Conservation (phyloP, 805 yeast species). For the Candida tammaniensis region DNA sequence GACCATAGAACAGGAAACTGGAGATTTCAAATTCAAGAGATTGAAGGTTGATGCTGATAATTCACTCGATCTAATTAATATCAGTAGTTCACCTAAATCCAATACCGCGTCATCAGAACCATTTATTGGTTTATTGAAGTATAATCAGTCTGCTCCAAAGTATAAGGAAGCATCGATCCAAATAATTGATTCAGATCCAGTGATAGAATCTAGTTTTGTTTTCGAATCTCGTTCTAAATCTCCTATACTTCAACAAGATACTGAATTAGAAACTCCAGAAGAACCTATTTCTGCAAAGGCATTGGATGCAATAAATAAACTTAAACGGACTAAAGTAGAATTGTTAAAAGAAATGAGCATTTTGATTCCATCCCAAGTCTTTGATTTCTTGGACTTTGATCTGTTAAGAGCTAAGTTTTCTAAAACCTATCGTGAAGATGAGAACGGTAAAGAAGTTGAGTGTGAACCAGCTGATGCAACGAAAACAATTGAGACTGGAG, state of each 20-base stretch:
- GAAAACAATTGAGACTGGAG: background rate
- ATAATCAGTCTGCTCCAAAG: constrained; percentile 1
- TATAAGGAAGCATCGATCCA: too few relatives aligned
- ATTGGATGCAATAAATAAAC: constrained; percentile 25
- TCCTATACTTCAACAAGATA: background rate
- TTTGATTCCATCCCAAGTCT: constrained; percentile 29
- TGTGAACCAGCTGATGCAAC: background rate
- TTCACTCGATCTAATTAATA: constrained; percentile 2
- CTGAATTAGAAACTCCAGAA: background rate
- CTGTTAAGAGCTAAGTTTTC: constrained; percentile 11
- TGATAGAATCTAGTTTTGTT: constrained; percentile 4
- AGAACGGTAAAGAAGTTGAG: constrained; percentile 10
- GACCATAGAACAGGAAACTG: too few relatives aligned
- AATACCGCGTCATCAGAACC: background rate
- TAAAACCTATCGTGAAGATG: constrained; percentile 22
- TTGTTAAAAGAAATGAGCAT: constrained; percentile 50
- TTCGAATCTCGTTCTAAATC: constrained; percentile 1
- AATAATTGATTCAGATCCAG: constrained; percentile 6
- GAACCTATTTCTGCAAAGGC: background rate
- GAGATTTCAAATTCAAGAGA: background rate
- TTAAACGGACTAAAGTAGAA: constrained; percentile 46
- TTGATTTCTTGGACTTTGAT: constrained; percentile 23
- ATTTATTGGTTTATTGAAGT: too few relatives aligned
- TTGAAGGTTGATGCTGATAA: background rate
- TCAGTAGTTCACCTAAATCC: background rate